Evolutionary conservation across 768 basidiomycete genomes (phyloP).

Genomic region (Cyathus striatus): DNA sequence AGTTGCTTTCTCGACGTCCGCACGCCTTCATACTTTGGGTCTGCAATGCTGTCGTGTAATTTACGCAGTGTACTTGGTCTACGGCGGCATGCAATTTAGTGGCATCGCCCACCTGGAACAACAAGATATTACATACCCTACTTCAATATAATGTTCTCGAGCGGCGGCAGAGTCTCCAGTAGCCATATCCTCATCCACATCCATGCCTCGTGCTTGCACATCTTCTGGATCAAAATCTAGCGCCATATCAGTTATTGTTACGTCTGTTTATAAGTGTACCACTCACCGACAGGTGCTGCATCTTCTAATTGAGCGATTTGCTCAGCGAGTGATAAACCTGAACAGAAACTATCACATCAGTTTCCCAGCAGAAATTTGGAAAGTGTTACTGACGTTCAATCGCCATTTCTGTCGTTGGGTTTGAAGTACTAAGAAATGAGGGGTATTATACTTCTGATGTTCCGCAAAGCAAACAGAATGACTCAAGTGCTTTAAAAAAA

Average conservation of each 20-base stretch:
- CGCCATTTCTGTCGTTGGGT: constrained; percentile 10
- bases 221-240: constrained; percentile 78
- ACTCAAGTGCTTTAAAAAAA: no score
- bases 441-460: no score
- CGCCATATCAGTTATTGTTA: no score
- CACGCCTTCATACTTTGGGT: constrained; percentile 76
- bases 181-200: constrained; percentile 32
- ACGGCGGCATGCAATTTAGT: constrained; percentile 2
- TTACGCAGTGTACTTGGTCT: constrained; percentile 72
- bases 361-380: background rate
- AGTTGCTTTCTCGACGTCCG: constrained; percentile 58
- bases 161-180: constrained; percentile 25
- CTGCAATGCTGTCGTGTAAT: constrained; percentile 56
- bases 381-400: constrained; percentile 12
- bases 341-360: background rate
- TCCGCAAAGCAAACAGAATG: no score
- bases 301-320: constrained; percentile 81
- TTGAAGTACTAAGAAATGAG: no score
- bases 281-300: constrained; percentile 61
- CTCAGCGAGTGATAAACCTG: constrained; percentile 61
- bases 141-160: constrained; percentile 80
- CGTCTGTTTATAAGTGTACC: no score
- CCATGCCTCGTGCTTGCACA: constrained; percentile 44
- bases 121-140: constrained; percentile 77
- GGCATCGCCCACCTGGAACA: background rate